Conservation (phyloP, 2,329 filamentous ascomycete species). For the Lasiodiplodia theobromae region DNA sequence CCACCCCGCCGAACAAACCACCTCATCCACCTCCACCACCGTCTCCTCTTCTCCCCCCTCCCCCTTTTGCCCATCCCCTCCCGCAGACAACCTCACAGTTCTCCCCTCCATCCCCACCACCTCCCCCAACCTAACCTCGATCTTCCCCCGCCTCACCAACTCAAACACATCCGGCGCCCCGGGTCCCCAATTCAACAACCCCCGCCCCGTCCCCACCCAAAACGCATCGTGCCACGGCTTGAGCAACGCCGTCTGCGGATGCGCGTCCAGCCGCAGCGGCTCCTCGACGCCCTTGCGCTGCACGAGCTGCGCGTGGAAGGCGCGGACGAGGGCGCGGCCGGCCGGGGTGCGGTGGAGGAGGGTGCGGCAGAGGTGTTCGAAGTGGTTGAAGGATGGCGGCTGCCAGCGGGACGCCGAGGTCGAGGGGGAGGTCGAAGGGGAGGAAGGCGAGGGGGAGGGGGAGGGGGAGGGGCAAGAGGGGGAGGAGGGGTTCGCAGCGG, state of each 20-base stretch:
- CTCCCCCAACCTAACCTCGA: constrained; percentile 64
- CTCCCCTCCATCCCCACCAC: constrained; percentile 56
- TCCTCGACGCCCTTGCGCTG: constrained; percentile 58
- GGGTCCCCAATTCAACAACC: constrained; percentile 64
- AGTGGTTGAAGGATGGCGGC: too few relatives aligned
- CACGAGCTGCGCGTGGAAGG: constrained; percentile 62
- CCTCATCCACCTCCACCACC: constrained; percentile 50
- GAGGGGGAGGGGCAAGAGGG: constrained; percentile 37
- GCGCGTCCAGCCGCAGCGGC: constrained; percentile 53
- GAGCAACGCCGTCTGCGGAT: constrained; percentile 50
- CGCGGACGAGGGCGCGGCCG: constrained; percentile 62
- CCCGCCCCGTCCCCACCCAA: constrained; percentile 64
- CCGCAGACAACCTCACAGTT: constrained; percentile 53
- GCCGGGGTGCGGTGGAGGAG: constrained; percentile 66
- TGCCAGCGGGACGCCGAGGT: too few relatives aligned
- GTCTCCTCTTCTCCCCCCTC: constrained; percentile 37
- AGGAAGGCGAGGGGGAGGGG: too few relatives aligned
- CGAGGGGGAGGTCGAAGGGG: too few relatives aligned
- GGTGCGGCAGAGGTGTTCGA: constrained; percentile 30
- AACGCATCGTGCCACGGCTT: constrained; percentile 51
- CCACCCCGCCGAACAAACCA: constrained; percentile 67
- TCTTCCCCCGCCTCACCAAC: constrained; percentile 59
- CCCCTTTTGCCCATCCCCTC: too few relatives aligned
- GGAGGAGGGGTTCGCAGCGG: constrained; percentile 52
- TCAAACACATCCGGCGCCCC: constrained; percentile 61